These are phyloP conservation scores for Crithidia brevicula DNA, from an alignment of 208 protist genomes.

Conservation along the genomic window DNA sequence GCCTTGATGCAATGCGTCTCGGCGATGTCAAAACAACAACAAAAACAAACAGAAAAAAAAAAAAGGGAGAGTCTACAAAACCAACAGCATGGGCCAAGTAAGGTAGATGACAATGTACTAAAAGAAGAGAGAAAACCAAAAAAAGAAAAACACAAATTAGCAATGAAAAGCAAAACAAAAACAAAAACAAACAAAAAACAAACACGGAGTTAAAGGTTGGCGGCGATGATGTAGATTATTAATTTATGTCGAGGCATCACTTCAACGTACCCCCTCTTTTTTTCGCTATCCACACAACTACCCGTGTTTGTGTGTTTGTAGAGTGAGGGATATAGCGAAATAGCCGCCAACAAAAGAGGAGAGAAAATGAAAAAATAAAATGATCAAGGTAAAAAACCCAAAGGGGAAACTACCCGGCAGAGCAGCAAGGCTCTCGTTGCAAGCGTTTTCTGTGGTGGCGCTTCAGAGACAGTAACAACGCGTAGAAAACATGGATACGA, in stretches of 20 bases:
- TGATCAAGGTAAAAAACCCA: conserved; percentile 4
- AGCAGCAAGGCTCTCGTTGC: too few species aligned
- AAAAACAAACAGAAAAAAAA: conserved; percentile 10
- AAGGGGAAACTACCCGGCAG: conserved; percentile 1
- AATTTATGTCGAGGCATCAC: too few species aligned
- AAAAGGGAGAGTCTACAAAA: neutral
- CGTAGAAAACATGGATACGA: conserved; percentile 11
- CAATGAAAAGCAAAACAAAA: neutral
- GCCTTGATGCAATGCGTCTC: too few species aligned
- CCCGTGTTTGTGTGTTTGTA: too few species aligned
- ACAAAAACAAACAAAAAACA: neutral
- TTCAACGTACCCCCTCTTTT: too few species aligned
- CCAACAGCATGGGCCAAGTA: too few species aligned
- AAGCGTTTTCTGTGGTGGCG: too few species aligned
- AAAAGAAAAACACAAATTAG: neutral
- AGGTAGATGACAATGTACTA: too few species aligned
- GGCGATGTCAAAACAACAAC: neutral
- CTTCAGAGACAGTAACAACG: too few species aligned
- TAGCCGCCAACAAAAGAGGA: neutral
- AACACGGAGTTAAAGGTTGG: neutral
- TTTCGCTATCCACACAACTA: too few species aligned
- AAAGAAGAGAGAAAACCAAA: too few species aligned
- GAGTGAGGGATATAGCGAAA: neutral
- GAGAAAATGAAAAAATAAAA: neutral
- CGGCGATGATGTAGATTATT: too few species aligned